phyloP scores from a whole-genome alignment of 345 rosid species.

The Rhizophora apiculata region DNA sequence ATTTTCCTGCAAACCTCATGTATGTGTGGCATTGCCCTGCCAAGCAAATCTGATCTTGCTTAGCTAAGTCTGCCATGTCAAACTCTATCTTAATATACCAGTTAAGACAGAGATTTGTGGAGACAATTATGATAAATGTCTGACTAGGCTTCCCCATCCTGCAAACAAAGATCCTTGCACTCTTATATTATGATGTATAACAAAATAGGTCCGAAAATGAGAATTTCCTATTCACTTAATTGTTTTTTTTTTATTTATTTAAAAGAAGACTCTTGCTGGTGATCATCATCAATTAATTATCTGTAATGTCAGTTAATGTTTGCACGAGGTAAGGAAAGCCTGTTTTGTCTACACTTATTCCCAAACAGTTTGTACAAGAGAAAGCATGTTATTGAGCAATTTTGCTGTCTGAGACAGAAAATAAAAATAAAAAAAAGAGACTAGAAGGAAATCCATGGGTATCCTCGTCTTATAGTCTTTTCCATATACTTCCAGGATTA shows the following conservation, averaged over 20 bases:
- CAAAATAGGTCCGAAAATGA: background rate
- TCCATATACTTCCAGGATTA: background rate
- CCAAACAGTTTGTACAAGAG: no score
- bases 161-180: background rate
- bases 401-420: no score
- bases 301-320: background rate
- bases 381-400: no score
- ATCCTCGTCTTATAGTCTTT: background rate
- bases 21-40: no score
- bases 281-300: background rate
- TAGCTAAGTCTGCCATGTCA: background rate
- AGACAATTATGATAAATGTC: background rate
- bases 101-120: background rate
- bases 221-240: background rate
- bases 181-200: background rate
- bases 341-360: no score
- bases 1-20: no score
- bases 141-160: slow-evolving; percentile 1
- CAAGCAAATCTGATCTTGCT: no score
- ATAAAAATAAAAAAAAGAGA: no score
- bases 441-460: background rate
- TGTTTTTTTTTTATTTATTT: no score
- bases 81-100: background rate
- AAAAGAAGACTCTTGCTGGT: background rate
- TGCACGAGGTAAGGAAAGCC: no score